phyloP scores from a whole-genome alignment of 768 basidiomycete species.

The Agaricus sinodeliciosus region DNA sequence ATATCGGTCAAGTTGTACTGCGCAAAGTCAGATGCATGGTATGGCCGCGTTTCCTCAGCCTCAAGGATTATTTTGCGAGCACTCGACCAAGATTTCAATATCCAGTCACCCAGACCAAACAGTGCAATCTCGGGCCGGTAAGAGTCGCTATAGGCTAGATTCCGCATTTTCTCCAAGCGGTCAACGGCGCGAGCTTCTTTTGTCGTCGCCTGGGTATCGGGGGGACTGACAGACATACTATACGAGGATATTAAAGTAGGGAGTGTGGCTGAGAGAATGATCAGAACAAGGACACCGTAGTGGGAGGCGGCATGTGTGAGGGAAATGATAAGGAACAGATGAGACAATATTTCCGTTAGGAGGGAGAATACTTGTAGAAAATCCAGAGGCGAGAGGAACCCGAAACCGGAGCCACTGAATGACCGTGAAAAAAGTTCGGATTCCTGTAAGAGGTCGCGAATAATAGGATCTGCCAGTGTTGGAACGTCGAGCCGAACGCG shows the following conservation, averaged over 20 bases:
- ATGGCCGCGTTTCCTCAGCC: slow-evolving; percentile 36
- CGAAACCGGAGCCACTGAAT: slow-evolving; percentile 72
- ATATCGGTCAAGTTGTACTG: slow-evolving; percentile 61
- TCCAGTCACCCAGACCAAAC: slow-evolving; percentile 83
- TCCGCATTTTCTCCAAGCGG: slow-evolving; percentile 69
- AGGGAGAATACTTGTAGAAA: slow-evolving; percentile 69
- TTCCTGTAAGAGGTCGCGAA: slow-evolving; percentile 78
- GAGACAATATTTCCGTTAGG: slow-evolving; percentile 64
- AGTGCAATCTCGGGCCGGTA: slow-evolving; percentile 79
- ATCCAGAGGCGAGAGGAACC: slow-evolving; percentile 75
- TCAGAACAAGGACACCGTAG: slow-evolving; percentile 50
- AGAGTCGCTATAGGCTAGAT: slow-evolving; percentile 64
- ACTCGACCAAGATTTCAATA: slow-evolving; percentile 68
- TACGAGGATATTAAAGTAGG: slow-evolving; percentile 54
- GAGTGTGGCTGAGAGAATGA: slow-evolving; percentile 52
- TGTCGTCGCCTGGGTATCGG: slow-evolving; percentile 39
- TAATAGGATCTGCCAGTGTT: slow-evolving; percentile 64
- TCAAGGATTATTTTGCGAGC: slow-evolving; percentile 55
- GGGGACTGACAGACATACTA: slow-evolving; percentile 30
- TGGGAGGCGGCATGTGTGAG: slow-evolving; percentile 53
- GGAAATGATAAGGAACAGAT: slow-evolving; percentile 61
- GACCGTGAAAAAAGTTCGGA: slow-evolving; percentile 82
- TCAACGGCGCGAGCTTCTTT: slow-evolving; percentile 61
- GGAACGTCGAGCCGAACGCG: slow-evolving; percentile 74
- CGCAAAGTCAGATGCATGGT: slow-evolving; percentile 40